A percentile compares a stretch with the other conserved stretches of the same genome.
phyloP scores from a whole-genome alignment of 139 green algal species.

The Chlorella vulgaris region DNA sequence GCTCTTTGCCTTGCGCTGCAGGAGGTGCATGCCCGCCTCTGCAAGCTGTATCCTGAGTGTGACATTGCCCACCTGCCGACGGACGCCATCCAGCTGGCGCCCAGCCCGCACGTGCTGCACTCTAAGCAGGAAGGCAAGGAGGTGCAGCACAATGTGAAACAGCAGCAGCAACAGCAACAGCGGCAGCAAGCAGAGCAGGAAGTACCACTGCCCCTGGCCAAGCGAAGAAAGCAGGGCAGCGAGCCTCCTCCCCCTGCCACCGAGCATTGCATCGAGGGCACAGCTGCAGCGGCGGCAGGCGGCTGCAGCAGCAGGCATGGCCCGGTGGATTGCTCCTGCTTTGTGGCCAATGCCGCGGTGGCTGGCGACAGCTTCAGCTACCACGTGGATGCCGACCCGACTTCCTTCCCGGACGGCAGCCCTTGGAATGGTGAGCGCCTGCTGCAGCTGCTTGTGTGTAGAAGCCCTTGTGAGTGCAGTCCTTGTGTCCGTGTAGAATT shows the following conservation, averaged over 20 bases:
- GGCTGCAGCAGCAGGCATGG: not conserved
- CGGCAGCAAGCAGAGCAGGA: not conserved
- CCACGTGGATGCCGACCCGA: slow-evolving; percentile 89
- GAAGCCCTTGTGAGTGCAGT: not conserved
- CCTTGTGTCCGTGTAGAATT: not conserved
- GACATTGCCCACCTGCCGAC: slow-evolving; percentile 80
- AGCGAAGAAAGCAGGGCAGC: not conserved
- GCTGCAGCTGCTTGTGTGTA: not conserved
- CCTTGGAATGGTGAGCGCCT: slow-evolving; percentile 30
- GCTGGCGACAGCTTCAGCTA: slow-evolving; percentile 67
- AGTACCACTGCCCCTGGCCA: not conserved
- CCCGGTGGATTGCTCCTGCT: slow-evolving; percentile 61
- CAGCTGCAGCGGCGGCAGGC: not conserved
- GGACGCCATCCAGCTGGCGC: slow-evolving; percentile 61
- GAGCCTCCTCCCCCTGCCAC: not conserved
- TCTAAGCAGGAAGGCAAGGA: not conserved
- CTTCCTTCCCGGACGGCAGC: slow-evolving; percentile 56
- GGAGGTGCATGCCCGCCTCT: slow-evolving; percentile 77
- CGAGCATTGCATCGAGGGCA: not conserved
- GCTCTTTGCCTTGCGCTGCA: not conserved
- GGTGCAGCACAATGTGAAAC: not conserved
- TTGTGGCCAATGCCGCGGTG: slow-evolving; percentile 86
- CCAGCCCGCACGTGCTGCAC: not conserved
- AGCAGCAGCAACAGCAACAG: slow-evolving; percentile 15
- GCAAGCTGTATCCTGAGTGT: slow-evolving; percentile 73